Base-by-base conservation (phyloP, 163 green algal genomes). In the Botryococcus braunii region DNA sequence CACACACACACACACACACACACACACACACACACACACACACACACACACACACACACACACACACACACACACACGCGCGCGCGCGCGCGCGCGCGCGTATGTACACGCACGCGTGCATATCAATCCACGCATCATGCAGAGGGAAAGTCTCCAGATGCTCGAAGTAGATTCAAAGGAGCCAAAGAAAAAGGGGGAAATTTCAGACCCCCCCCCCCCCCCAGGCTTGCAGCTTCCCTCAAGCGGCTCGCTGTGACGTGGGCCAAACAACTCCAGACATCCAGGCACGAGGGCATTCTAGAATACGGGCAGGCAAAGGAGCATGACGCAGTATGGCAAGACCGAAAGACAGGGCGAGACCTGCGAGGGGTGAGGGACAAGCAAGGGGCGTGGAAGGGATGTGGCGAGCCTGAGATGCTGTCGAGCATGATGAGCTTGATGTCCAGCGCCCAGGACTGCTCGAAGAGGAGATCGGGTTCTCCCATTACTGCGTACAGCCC, bases 361-460 rank as follows among this genome's bases (percentile, higher is more conserved):
- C n/a, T n/a, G n/a, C n/a, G n/a, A n/a, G n/a, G n/a, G n/a, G n/a
- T n/a, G n/a, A n/a, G n/a, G n/a, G n/a, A n/a, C n/a, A n/a, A n/a
- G n/a, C n/a, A 34, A 43, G 32, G 32, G 13, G 25, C 59, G 17
- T 25, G 1, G 13, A 34, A 57, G n/a, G n/a, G 61, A 9, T n/a
- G 61, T 40, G 50, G 23, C 39, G 3, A 9, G 72, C 72, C 68
- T 27, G 78, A 79, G 32, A 95, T 70, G 27, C 79, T 83, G 73
- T 95, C 87, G 35, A 87, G 69, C 66, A 90, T 81, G 35, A 93
- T 86, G 74, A 85, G 69, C 74, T 94, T 95, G 52, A 91, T 77
- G 66, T 91, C 86, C n/a, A 94, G 73, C 1, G 62, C 68, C 0
- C 23, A 23, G 25, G 80, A 77, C 46, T 82, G 76, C n/a, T 64